Base-by-base conservation (phyloP, 2,329 filamentous ascomycete genomes). In the Aspergillus pseudoglaucus region DNA sequence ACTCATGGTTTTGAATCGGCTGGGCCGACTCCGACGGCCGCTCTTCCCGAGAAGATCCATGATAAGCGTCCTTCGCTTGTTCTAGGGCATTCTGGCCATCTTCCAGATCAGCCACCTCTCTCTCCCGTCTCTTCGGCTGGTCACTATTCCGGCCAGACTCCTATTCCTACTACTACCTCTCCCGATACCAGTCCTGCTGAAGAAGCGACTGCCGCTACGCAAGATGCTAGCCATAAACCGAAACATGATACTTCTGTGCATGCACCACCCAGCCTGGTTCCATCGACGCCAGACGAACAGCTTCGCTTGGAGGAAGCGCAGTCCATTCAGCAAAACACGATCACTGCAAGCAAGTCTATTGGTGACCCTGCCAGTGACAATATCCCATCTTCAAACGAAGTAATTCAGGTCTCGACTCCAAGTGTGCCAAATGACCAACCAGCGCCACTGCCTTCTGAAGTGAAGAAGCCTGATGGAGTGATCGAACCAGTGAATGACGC, bases 171-270 rank as follows among this genome's bases (percentile, higher is more conserved):
- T 50, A 80, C 85, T 53, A 78, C 76, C 6, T 90, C 87, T 1
- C 81, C 85, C 1, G 83, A 85, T 55, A 90, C 87, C 1, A 90
- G 85, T 57, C 83, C 85, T 1, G 85, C 86, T 47, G 80, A 85
- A 47, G 85, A 89, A 45, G 53, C 53, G 22, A 50, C 49, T 8
- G 59, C 61, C 73, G 54, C 65, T 71, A 49, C 61, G 73, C 39
- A 72, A 69, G 53, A 77, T 75, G 54, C 73, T 70, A 30, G 65
- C 15, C 51, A 48, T 17, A 61, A 53, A 23, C 53, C 59, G 8
- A 61, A 60, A 30, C 53, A 56, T 50, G 57, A 58, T 20, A 54
- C 57, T 39, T 33, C 56, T 15, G 44, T 59, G 53, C 47, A 54
- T 30, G 48, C 51, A 44, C 66, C 52, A 45, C 52, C 57, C 56